A percentile compares a stretch with the other conserved stretches of the same genome.
Conservation (phyloP, 768 basidiomycete species). For the Kockovaella imperatae region DNA sequence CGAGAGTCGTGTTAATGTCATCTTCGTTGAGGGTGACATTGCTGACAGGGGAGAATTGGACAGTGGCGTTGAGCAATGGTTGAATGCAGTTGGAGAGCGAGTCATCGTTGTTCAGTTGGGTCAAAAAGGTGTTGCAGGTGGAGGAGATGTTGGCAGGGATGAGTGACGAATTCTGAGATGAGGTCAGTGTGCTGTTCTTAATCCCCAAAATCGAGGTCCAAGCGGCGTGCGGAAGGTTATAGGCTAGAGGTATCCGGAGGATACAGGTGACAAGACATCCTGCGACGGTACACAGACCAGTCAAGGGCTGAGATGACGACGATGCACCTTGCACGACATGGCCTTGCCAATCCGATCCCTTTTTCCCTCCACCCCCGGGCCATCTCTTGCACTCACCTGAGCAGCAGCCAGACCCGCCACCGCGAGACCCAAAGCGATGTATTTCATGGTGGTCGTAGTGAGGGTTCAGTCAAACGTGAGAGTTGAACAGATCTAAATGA, state of each 20-base stretch:
- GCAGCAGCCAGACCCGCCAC: slow-evolving; percentile 12
- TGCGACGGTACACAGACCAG: too few relatives aligned
- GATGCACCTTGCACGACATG: too few relatives aligned
- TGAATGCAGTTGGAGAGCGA: slow-evolving; percentile 48
- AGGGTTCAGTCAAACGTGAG: too few relatives aligned
- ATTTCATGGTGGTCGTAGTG: slow-evolving; percentile 14
- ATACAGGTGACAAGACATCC: too few relatives aligned
- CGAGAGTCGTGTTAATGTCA: slow-evolving; percentile 48
- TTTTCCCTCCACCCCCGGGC: too few relatives aligned
- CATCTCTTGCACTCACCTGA: slow-evolving; percentile 11
- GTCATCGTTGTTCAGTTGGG: slow-evolving; percentile 55
- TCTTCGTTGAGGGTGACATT: slow-evolving; percentile 46
- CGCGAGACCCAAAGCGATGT: slow-evolving; percentile 11
- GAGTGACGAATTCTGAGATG: slow-evolving; percentile 45
- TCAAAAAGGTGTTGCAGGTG: slow-evolving; percentile 54
- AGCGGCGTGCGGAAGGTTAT: too few relatives aligned
- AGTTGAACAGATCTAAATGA: too few relatives aligned
- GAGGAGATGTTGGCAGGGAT: slow-evolving; percentile 63
- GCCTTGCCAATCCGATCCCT: too few relatives aligned
- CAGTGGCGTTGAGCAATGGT: slow-evolving; percentile 51
- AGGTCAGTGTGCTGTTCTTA: too few relatives aligned
- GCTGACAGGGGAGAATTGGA: slow-evolving; percentile 49
- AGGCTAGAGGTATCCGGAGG: too few relatives aligned
- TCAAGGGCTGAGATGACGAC: too few relatives aligned
- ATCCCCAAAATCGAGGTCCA: too few relatives aligned